phyloP scores from a whole-genome alignment of 257 asterid species.

The Ballota nigra region DNA sequence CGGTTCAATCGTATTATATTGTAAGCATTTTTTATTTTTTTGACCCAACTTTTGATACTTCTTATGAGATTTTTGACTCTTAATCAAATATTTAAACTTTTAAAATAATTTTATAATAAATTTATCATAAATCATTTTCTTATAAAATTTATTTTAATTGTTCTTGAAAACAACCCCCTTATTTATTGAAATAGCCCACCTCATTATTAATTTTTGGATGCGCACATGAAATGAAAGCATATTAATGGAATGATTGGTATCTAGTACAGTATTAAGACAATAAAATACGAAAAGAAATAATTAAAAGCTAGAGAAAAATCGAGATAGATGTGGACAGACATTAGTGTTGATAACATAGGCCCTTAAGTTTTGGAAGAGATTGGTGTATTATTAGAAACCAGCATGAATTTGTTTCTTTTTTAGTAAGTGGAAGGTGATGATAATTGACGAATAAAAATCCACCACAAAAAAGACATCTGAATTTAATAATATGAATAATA shows the following conservation, averaged over 20 bases:
- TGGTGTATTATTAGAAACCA: background rate
- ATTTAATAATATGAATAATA: background rate
- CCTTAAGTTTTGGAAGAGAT: background rate
- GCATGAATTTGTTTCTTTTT: slow-evolving; percentile 9
- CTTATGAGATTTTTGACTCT: too few relatives aligned
- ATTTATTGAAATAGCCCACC: too few relatives aligned
- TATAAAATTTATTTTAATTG: too few relatives aligned
- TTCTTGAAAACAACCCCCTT: too few relatives aligned
- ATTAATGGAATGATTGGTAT: too few relatives aligned
- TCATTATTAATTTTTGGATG: too few relatives aligned
- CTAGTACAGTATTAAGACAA: background rate
- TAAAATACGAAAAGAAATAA: background rate
- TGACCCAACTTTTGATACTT: too few relatives aligned
- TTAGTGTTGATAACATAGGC: background rate
- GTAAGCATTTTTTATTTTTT: too few relatives aligned
- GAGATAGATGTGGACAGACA: background rate
- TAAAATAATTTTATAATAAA: too few relatives aligned
- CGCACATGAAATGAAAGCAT: background rate
- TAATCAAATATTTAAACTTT: too few relatives aligned
- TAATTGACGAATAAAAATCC: background rate
- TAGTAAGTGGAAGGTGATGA: background rate
- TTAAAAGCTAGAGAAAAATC: background rate
- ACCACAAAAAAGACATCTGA: background rate
- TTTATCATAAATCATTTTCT: too few relatives aligned
- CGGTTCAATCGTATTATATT: too few relatives aligned